Conservation (phyloP, 768 basidiomycete species). For the Suillus subaureus region DNA sequence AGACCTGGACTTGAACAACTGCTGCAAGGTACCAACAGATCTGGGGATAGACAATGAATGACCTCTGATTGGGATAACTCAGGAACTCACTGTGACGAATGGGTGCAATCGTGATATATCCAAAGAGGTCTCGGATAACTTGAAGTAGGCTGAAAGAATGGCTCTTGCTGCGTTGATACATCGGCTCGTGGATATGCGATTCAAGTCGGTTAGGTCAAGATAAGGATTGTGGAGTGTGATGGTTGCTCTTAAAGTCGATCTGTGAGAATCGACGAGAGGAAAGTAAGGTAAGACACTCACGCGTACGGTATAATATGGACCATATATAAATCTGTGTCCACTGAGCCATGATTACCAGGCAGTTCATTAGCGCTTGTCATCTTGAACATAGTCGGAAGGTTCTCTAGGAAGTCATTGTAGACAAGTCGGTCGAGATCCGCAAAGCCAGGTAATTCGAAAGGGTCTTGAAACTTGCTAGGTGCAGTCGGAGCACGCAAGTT, state of each 20-base stretch:
- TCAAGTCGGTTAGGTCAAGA: constrained; percentile 70
- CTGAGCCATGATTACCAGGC: constrained; percentile 51
- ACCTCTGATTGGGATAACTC: constrained; percentile 13
- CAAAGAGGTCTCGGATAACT: constrained; percentile 78
- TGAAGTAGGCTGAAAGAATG: constrained; percentile 76
- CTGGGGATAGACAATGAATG: constrained; percentile 37
- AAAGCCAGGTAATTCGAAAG: constrained; percentile 69
- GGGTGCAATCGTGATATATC: constrained; percentile 82
- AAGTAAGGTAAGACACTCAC: constrained; percentile 47
- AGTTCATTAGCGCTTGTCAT: constrained; percentile 57
- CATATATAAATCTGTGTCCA: constrained; percentile 87
- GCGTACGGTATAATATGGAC: constrained; percentile 86
- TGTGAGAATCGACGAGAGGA: constrained; percentile 8
- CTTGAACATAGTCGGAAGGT: constrained; percentile 66
- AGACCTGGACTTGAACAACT: constrained; percentile 82
- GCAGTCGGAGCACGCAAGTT: constrained; percentile 68
- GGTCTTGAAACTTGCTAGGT: constrained; percentile 73
- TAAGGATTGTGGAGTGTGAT: constrained; percentile 88
- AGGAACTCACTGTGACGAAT: constrained; percentile 69
- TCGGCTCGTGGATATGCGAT: constrained; percentile 64
- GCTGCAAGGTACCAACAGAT: constrained; percentile 93
- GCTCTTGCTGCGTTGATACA: constrained; percentile 76
- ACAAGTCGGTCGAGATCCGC: constrained; percentile 70
- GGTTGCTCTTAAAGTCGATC: constrained; percentile 57
- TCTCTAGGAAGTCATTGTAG: constrained; percentile 65